phyloP scores from a whole-genome alignment of 2,329 filamentous ascomycete species.

The Clonostachys rhizophaga region DNA sequence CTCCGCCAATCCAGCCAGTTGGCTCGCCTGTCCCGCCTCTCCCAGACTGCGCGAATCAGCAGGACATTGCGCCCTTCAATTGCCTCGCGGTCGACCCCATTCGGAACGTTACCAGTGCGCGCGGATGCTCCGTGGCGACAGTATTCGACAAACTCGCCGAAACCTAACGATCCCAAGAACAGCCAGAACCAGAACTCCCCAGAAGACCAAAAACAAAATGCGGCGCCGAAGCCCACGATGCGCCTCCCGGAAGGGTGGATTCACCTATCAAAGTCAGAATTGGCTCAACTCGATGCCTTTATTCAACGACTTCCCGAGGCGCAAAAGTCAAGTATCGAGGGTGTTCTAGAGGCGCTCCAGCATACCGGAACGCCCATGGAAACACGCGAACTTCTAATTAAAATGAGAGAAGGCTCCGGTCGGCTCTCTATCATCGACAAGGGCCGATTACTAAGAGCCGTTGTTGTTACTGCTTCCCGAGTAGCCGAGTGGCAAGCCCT shows the following conservation, averaged over 20 bases:
- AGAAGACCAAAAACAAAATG: constrained; percentile 19
- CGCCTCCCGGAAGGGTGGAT: constrained; percentile 42
- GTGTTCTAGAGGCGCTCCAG: constrained; percentile 58
- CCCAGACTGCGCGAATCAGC: constrained; percentile 45
- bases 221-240: constrained; percentile 35
- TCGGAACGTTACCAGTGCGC: constrained; percentile 24
- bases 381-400: constrained; percentile 51
- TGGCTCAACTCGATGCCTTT: constrained; percentile 52
- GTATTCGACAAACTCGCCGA: constrained; percentile 31
- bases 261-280: constrained; percentile 36
- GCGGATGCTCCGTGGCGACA: constrained; percentile 25
- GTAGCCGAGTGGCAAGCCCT: constrained; percentile 18
- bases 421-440: constrained; percentile 37
- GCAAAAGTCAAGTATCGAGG: constrained; percentile 55
- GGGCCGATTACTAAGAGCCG: constrained; percentile 26
- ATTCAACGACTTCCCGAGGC: constrained; percentile 57
- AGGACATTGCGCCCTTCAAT: constrained; percentile 30
- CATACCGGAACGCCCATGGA: constrained; percentile 66
- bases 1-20: constrained; percentile 63
- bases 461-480: constrained; percentile 14
- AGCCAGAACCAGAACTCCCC: not conserved
- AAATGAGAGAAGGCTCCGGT: constrained; percentile 51
- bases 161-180: constrained; percentile 5
- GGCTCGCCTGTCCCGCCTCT: constrained; percentile 55
- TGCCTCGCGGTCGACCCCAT: constrained; percentile 22